Evolutionary conservation across 371 early-diverging fungal species (phyloP).

Genomic region (Apophysomyces variabilis): DNA sequence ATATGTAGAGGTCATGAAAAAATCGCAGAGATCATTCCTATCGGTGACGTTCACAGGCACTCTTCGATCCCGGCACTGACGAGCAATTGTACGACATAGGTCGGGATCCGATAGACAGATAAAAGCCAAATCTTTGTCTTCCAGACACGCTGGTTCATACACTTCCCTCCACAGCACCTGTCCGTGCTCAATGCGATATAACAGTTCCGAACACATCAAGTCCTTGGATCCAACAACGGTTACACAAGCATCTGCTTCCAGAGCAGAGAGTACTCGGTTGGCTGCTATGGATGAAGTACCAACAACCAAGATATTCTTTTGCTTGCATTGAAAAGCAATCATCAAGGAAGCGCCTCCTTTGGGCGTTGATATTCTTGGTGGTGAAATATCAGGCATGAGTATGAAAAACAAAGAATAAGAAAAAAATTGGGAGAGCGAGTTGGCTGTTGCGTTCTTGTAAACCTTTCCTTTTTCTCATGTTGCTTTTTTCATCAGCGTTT

Average conservation of each 20-base stretch:
- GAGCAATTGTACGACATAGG: constrained; percentile 56
- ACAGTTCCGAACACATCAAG: constrained; percentile 57
- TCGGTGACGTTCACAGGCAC: constrained; percentile 85
- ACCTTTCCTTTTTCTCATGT: background rate
- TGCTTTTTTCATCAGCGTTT: background rate
- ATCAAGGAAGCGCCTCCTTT: constrained; percentile 73
- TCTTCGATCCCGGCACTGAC: constrained; percentile 46
- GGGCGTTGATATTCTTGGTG: constrained; percentile 32
- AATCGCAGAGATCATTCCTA: constrained; percentile 75
- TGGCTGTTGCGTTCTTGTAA: background rate
- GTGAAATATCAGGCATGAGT: background rate
- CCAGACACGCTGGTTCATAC: constrained; percentile 9
- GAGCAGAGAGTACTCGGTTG: constrained; percentile 64
- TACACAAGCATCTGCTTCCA: constrained; percentile 76
- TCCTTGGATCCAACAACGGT: constrained; percentile 47
- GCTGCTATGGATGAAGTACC: constrained; percentile 71
- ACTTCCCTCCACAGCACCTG: constrained; percentile 52
- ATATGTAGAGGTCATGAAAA: constrained; percentile 80
- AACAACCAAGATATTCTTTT: constrained; percentile 64
- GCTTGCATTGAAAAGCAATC: constrained; percentile 65
- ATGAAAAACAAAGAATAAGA: background rate
- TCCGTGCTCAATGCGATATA: constrained; percentile 49
- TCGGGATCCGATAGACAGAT: constrained; percentile 27
- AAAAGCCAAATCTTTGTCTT: constrained; percentile 34
- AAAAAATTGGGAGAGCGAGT: too few species aligned